Evolutionary conservation across 805 yeast species (phyloP).

Genomic region (Candida palmyrensis): DNA sequence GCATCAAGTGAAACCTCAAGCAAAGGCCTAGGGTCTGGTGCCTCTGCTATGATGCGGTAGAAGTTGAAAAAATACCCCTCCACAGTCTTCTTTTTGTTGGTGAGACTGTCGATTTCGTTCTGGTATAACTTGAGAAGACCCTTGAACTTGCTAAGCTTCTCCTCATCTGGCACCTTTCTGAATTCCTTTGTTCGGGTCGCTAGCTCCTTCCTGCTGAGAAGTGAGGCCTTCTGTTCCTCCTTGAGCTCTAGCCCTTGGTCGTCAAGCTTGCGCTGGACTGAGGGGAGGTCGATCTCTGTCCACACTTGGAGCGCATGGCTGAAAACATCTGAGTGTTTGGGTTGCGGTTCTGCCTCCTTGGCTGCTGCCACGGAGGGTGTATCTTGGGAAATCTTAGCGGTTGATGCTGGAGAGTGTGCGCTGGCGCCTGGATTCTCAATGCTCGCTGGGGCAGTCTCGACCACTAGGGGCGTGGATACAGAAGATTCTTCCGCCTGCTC

Average conservation of each 20-base stretch:
- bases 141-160: slow-evolving; percentile 62
- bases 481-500: too few species aligned
- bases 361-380: too few species aligned
- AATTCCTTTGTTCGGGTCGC: slow-evolving; percentile 86
- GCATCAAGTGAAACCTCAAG: slow-evolving; percentile 67
- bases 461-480: too few species aligned
- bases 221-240: slow-evolving; percentile 61
- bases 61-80: slow-evolving; percentile 71
- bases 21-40: slow-evolving; percentile 88
- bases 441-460: too few species aligned
- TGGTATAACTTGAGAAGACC: slow-evolving; percentile 75
- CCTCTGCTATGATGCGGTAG: slow-evolving; percentile 75
- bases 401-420: too few species aligned
- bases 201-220: slow-evolving; percentile 66
- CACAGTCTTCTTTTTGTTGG: slow-evolving; percentile 68
- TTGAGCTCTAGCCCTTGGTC: slow-evolving; percentile 68
- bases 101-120: slow-evolving; percentile 77
- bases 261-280: slow-evolving; percentile 69
- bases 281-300: slow-evolving; percentile 68
- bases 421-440: too few species aligned
- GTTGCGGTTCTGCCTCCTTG: too few species aligned
- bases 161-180: slow-evolving; percentile 62
- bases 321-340: slow-evolving; percentile 14
- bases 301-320: slow-evolving; percentile 66
- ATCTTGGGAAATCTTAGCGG: too few species aligned